Conservation (phyloP, 176 grass and related monocot genomes). For the Thalia dealbata region DNA sequence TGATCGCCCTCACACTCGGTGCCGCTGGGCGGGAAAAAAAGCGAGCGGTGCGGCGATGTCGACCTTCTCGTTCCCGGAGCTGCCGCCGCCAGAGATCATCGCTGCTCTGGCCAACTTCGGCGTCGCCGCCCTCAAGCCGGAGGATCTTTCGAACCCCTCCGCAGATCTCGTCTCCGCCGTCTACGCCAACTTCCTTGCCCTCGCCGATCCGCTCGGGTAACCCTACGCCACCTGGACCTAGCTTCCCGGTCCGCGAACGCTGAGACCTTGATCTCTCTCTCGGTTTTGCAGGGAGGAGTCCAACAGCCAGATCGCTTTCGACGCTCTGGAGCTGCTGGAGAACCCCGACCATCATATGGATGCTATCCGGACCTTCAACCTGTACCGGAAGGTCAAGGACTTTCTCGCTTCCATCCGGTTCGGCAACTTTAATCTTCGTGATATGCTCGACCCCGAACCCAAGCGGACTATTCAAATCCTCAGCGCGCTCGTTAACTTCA, state of each 20-base stretch:
- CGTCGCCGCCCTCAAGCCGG: conserved; percentile 29
- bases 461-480: conserved; percentile 34
- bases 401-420: conserved; percentile 54
- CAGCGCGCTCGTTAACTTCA: conserved; percentile 66
- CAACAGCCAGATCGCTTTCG: conserved; percentile 55
- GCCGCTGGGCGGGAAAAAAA: background rate
- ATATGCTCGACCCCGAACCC: conserved; percentile 42
- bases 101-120: conserved; percentile 15
- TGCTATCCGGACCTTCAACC: conserved; percentile 12
- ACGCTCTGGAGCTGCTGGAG: conserved; percentile 34
- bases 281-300: conserved; percentile 30
- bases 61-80: conserved; percentile 39
- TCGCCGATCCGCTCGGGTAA: conserved; percentile 20
- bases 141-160: conserved; percentile 32
- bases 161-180: conserved; percentile 29
- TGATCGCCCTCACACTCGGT: background rate
- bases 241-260: no score
- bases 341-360: conserved; percentile 46
- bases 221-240: background rate
- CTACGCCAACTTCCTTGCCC: conserved; percentile 29
- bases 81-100: conserved; percentile 26
- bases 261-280: background rate
- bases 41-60: background rate
- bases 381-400: conserved; percentile 24
- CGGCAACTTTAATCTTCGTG: conserved; percentile 31